Conservation (phyloP, 345 rosid species). For the Ailanthus altissimus region DNA sequence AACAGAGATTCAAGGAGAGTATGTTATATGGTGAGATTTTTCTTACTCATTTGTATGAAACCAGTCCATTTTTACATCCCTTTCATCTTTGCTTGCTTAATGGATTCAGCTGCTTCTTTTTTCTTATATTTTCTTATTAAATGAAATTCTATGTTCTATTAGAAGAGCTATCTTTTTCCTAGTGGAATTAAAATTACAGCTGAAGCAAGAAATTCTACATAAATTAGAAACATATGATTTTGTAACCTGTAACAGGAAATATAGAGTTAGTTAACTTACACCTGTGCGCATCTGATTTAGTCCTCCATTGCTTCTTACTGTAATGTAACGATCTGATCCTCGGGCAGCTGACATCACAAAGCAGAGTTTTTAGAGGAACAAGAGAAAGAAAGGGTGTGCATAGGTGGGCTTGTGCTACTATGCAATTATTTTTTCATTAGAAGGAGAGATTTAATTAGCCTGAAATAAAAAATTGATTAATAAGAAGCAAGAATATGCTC, state of each 20-base stretch:
- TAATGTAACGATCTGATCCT: slow-evolving; percentile 58
- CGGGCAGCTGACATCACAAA: slow-evolving; percentile 47
- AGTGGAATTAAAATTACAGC: not conserved
- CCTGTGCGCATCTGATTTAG: slow-evolving; percentile 98
- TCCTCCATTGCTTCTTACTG: slow-evolving; percentile 95
- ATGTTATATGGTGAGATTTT: not conserved
- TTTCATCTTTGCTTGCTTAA: not conserved
- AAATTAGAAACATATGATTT: not conserved
- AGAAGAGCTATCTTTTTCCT: not conserved
- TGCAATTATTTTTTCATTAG: not conserved
- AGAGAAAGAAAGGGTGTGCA: not conserved
- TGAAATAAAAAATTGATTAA: not conserved
- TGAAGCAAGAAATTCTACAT: slow-evolving; percentile 1
- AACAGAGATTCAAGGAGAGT: too few relatives aligned
- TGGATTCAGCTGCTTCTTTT: not conserved
- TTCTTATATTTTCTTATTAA: too few relatives aligned
- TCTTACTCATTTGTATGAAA: too few relatives aligned
- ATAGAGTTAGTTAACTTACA: slow-evolving; percentile 50
- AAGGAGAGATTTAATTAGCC: not conserved
- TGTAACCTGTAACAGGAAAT: slow-evolving; percentile 3
- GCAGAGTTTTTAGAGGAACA: not conserved
- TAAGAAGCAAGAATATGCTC: not conserved
- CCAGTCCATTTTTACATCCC: too few relatives aligned
- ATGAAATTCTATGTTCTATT: not conserved
- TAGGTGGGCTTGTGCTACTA: not conserved